Evolutionary conservation across 441 rosid genomes (phyloP).

Genomic region (Arabidopsis lyrata): DNA sequence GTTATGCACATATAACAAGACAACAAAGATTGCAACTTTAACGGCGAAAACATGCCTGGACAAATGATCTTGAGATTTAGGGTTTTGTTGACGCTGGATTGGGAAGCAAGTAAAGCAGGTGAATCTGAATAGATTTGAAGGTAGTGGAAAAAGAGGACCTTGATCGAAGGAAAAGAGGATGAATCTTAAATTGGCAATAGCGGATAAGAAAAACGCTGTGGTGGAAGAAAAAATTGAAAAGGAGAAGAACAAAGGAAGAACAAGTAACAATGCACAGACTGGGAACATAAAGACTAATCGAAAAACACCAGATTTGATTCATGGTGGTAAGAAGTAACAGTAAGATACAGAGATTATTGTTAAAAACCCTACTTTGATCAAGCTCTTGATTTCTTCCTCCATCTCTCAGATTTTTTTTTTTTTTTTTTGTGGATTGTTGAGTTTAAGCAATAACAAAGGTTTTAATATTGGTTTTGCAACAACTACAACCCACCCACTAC

Average conservation of each 20-base stretch:
- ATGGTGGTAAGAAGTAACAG: conserved; percentile 3
- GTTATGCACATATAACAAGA: conserved; percentile 19
- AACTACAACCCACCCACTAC: not conserved
- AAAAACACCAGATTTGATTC: not conserved
- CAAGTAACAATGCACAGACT: not conserved
- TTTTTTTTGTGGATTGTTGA: too few species aligned
- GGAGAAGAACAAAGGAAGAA: conserved; percentile 38
- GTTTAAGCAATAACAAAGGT: not conserved
- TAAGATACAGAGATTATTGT: not conserved
- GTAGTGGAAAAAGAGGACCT: conserved; percentile 43
- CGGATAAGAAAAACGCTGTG: conserved; percentile 50
- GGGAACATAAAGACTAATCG: conserved; percentile 6
- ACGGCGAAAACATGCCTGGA: conserved; percentile 37
- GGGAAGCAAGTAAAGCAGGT: conserved; percentile 51
- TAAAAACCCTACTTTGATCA: not conserved
- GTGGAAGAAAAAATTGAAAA: conserved; percentile 42
- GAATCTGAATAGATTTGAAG: conserved; percentile 34
- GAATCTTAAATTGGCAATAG: conserved; percentile 58
- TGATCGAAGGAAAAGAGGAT: conserved; percentile 52
- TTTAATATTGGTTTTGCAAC: not conserved
- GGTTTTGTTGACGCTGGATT: conserved; percentile 45
- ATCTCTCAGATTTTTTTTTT: not conserved
- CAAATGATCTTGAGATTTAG: conserved; percentile 25
- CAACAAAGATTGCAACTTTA: conserved; percentile 41
- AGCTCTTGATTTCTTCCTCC: conserved; percentile 6